Evolutionary conservation across 345 rosid genomes (phyloP).

Genomic region (Aegle marmelos): DNA sequence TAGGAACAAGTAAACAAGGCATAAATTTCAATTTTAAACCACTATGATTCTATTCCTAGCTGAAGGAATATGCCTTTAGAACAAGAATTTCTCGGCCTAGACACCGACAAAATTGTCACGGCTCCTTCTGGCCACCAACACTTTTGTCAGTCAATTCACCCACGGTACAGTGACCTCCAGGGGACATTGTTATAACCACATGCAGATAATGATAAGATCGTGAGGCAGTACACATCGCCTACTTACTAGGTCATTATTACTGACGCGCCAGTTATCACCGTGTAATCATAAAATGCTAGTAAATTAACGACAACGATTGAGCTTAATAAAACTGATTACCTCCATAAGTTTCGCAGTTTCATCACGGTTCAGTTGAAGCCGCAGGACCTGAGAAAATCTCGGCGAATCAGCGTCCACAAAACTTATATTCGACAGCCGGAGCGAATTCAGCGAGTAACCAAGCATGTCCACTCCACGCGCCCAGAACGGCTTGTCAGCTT

Average conservation of each 20-base stretch:
- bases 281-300: too few relatives aligned
- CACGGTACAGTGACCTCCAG: too few relatives aligned
- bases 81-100: not conserved
- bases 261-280: too few relatives aligned
- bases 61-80: not conserved
- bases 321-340: conserved; percentile 35
- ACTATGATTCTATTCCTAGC: not conserved
- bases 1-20: not conserved
- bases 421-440: conserved; percentile 55
- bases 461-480: conserved; percentile 84
- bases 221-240: too few relatives aligned
- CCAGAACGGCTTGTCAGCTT: conserved; percentile 75
- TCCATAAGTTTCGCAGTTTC: conserved; percentile 48
- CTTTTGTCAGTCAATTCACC: too few relatives aligned
- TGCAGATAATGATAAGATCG: too few relatives aligned
- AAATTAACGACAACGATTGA: not conserved
- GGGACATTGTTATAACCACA: too few relatives aligned
- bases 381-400: conserved; percentile 50
- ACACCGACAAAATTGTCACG: too few relatives aligned
- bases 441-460: conserved; percentile 82
- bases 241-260: too few relatives aligned
- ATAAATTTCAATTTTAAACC: not conserved
- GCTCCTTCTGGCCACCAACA: too few relatives aligned
- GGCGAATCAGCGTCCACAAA: conserved; percentile 47
- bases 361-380: conserved; percentile 46